These are phyloP conservation scores for Alternaria viburni DNA, from an alignment of 2,329 filamentous ascomycete genomes.

Conservation along the genomic window DNA sequence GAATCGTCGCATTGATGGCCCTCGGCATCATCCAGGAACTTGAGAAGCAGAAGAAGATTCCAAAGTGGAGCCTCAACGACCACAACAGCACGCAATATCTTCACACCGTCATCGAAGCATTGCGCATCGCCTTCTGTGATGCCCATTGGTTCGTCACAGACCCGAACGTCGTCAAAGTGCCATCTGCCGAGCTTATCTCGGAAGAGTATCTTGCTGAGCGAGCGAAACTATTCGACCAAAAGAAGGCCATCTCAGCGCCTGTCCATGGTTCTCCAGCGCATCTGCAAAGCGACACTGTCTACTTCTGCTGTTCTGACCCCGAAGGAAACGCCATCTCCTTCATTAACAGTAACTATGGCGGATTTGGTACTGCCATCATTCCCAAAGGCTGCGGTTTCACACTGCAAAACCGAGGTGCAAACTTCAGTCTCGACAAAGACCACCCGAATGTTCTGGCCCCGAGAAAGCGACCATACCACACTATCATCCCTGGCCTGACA, in stretches of 20 bases:
- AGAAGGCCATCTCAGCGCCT: constrained; percentile 59
- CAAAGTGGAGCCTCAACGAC: constrained; percentile 70
- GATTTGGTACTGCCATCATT: constrained; percentile 87
- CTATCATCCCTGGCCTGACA: constrained; percentile 91
- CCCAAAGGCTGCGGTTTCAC: constrained; percentile 88
- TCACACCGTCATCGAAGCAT: constrained; percentile 84
- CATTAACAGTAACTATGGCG: constrained; percentile 93
- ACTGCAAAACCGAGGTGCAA: constrained; percentile 89
- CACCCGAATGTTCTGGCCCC: constrained; percentile 85
- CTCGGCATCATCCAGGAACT: constrained; percentile 89
- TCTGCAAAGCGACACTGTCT: constrained; percentile 89
- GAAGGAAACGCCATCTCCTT: constrained; percentile 91
- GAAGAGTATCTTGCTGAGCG: constrained; percentile 77
- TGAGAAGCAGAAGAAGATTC: constrained; percentile 76
- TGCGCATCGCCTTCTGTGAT: constrained; percentile 90
- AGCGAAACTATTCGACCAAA: constrained; percentile 65
- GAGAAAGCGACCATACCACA: constrained; percentile 91
- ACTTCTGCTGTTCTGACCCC: constrained; percentile 83
- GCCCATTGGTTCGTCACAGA: constrained; percentile 90
- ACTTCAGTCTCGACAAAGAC: constrained; percentile 73
- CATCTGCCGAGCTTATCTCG: constrained; percentile 72
- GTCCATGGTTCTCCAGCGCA: constrained; percentile 78
- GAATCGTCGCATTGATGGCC: constrained; percentile 92
- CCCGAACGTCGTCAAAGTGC: constrained; percentile 73
- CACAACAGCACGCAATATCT: constrained; percentile 80